These are phyloP conservation scores for Arctium lappa DNA, from an alignment of 129 eudicot species.

Conservation along the genomic window DNA sequence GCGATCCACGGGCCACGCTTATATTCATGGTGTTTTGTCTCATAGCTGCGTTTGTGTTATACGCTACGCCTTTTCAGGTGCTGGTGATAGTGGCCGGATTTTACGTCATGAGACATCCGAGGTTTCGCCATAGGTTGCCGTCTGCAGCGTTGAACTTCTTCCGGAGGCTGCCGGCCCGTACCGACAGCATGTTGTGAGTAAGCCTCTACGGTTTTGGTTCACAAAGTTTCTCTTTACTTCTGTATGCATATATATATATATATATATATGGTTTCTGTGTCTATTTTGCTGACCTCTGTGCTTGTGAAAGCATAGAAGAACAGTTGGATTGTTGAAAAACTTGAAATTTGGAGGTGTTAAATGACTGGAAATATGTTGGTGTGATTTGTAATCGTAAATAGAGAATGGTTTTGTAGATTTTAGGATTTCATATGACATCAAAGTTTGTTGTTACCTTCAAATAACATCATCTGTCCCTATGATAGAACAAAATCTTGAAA, in stretches of 20 bases:
- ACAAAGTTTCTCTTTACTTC: neutral
- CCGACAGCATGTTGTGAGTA: conserved; percentile 77
- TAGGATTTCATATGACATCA: conserved; percentile 1
- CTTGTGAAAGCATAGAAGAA: conserved; percentile 15
- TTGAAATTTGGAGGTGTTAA: neutral
- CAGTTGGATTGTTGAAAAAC: conserved; percentile 12
- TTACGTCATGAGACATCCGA: conserved; percentile 91
- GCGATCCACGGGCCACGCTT: conserved; percentile 83
- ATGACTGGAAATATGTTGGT: neutral
- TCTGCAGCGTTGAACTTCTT: conserved; percentile 71
- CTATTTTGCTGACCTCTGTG: conserved; percentile 12
- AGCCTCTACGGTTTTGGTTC: neutral
- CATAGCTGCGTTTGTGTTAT: conserved; percentile 58
- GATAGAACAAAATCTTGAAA: no score
- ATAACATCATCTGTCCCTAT: no score
- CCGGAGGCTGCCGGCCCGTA: conserved; percentile 75
- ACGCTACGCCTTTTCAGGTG: conserved; percentile 65
- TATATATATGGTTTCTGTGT: neutral
- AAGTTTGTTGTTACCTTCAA: no score
- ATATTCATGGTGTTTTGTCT: conserved; percentile 67
- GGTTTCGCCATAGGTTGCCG: conserved; percentile 70
- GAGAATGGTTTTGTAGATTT: conserved; percentile 22
- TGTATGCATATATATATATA: neutral
- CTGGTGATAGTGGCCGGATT: conserved; percentile 45
- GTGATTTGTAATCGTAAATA: conserved; percentile 15